Base-by-base conservation (phyloP, 2,329 filamentous ascomycete genomes). In the Pseudonectria buxi region DNA sequence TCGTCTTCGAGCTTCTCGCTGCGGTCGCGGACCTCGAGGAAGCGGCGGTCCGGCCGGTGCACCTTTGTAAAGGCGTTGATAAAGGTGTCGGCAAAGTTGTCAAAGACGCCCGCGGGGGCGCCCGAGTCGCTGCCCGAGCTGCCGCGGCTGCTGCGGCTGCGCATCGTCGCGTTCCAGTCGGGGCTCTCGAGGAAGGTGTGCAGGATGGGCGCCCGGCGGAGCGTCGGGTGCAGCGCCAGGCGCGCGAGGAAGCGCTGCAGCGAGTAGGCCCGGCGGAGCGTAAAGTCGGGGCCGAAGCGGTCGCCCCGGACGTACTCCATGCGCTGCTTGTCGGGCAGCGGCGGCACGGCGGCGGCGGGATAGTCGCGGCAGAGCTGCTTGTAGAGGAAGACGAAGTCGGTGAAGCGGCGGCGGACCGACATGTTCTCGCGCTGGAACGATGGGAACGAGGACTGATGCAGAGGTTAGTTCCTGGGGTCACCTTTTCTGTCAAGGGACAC, bases 231-330 rank as follows among this genome's bases (percentile, higher is more conserved):
- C 29, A 95, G 72, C 3, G 89, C 80, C 37, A 95, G 70, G 4
- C 92, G 84, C 54, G 83, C 78, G 30, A 98, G 74, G 59, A 98
- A 98, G 34, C 92, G 84, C 62, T 94, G 83, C 34, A 98, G 73
- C 4, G 89, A 95, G 68, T 89, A 84, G 33, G 87, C 88, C 49
- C 92, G 80, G 24, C 92, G 81, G 30, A 79, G 72, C 24, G 88
- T 98, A 59, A 98, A 98, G 64, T 96, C 92, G 32, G 82, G 65
- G 7, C 89, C 88, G 62, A 98, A 98, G 44, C 92, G 83, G 67
- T 96, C 90, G 50, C 92, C 92, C 25, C 89, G 85, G 33, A 96
- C 92, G 57, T 96, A 96, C 57, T 95, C 88, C 86, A 98, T 95
- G 65, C 94, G 94, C 71, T 96, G 90, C 72, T 96, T 98, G 65